phyloP scores from a whole-genome alignment of 352 stramenopile species.

The Phytophthora pistaciae region DNA sequence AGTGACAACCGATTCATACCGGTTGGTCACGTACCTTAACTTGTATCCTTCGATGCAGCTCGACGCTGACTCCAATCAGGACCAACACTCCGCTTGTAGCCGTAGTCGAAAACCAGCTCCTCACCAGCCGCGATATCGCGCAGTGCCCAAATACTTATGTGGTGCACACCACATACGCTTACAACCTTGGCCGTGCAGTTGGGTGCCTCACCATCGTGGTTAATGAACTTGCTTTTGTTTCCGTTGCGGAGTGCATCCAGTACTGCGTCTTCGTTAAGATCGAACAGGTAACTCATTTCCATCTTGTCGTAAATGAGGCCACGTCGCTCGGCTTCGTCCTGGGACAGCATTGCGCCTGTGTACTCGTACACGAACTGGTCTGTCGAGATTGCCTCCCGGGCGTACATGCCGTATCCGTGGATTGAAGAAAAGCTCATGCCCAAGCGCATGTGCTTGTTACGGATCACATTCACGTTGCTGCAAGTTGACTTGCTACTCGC shows the following conservation, averaged over 20 bases:
- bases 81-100: slow-evolving; percentile 62
- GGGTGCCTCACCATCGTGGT: slow-evolving; percentile 65
- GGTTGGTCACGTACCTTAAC: slow-evolving; percentile 14
- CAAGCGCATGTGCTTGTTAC: slow-evolving; percentile 42
- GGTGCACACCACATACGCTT: slow-evolving; percentile 86
- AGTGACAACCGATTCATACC: not conserved
- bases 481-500: not conserved
- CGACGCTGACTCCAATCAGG: slow-evolving; percentile 62
- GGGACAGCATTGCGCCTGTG: slow-evolving; percentile 58
- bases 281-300: slow-evolving; percentile 92
- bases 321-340: slow-evolving; percentile 69
- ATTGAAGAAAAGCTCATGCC: slow-evolving; percentile 55
- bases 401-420: slow-evolving; percentile 66
- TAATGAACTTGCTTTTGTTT: slow-evolving; percentile 94
- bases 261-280: slow-evolving; percentile 89
- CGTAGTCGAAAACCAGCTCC: slow-evolving; percentile 73
- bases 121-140: slow-evolving; percentile 81
- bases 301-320: slow-evolving; percentile 85
- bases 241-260: slow-evolving; percentile 91
- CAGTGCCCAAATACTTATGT: slow-evolving; percentile 91
- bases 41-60: slow-evolving; percentile 11
- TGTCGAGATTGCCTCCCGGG: slow-evolving; percentile 46
- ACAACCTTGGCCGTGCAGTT: slow-evolving; percentile 87
- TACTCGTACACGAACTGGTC: slow-evolving; percentile 77
- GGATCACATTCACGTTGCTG: slow-evolving; percentile 35